phyloP scores from a whole-genome alignment of 1,284 basidiomycete genomes.

The Hemileccinum hortonii region DNA sequence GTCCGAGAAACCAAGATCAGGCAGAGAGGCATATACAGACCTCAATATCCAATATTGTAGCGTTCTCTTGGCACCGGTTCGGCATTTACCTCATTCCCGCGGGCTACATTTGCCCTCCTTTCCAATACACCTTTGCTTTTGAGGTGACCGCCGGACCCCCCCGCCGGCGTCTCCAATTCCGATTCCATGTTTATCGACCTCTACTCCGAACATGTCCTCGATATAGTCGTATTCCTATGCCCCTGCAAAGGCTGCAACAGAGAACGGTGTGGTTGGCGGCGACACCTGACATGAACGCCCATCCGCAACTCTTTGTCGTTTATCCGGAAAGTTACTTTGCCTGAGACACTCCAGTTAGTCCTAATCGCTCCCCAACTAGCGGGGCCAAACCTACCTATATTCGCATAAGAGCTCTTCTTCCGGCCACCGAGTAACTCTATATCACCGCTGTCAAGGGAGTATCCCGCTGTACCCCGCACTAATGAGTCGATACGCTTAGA shows the following conservation, averaged over 20 bases:
- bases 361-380: not conserved
- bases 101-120: slow-evolving; percentile 80
- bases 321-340: too few relatives aligned
- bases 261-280: slow-evolving; percentile 73
- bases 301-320: slow-evolving; percentile 53
- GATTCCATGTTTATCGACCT: slow-evolving; percentile 62
- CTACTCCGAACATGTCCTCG: slow-evolving; percentile 76
- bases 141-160: slow-evolving; percentile 43
- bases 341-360: slow-evolving; percentile 31
- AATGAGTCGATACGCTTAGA: slow-evolving; percentile 19
- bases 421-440: slow-evolving; percentile 61
- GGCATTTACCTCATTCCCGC: slow-evolving; percentile 79
- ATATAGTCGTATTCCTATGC: slow-evolving; percentile 96
- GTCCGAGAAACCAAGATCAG: not conserved
- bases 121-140: slow-evolving; percentile 80
- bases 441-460: slow-evolving; percentile 83
- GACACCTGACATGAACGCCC: slow-evolving; percentile 63
- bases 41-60: too few relatives aligned
- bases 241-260: slow-evolving; percentile 86
- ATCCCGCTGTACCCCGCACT: slow-evolving; percentile 53
- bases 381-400: slow-evolving; percentile 49
- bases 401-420: slow-evolving; percentile 56
- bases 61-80: slow-evolving; percentile 74
- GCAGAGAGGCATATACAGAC: slow-evolving; percentile 44
- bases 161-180: slow-evolving; percentile 37